Conservation (phyloP, 768 basidiomycete species). For the Pulveroboletus frians region DNA sequence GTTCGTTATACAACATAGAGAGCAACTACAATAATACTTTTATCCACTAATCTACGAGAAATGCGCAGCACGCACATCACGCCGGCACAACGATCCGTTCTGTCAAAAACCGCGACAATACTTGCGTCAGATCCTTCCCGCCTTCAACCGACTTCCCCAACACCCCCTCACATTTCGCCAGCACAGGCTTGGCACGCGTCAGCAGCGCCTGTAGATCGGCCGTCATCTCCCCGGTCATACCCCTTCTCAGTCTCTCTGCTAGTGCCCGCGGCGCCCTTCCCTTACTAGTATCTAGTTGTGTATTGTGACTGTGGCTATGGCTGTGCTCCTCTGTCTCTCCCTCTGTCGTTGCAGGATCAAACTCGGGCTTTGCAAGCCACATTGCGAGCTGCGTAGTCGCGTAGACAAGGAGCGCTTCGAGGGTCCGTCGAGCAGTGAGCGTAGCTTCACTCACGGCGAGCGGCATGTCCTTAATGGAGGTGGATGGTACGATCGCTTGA, state of each 20-base stretch:
- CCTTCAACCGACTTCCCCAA: constrained; percentile 33
- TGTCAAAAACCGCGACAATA: constrained; percentile 61
- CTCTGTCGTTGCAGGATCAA: constrained; percentile 41
- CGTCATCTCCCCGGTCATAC: constrained; percentile 78
- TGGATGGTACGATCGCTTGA: constrained; percentile 42
- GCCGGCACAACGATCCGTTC: constrained; percentile 48
- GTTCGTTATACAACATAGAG: neutral
- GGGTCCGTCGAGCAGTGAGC: constrained; percentile 50
- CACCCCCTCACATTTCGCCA: constrained; percentile 53
- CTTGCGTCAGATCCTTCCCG: constrained; percentile 51
- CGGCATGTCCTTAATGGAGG: constrained; percentile 29
- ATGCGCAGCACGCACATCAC: constrained; percentile 17
- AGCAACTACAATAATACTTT: constrained; percentile 16
- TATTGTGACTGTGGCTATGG: constrained; percentile 1
- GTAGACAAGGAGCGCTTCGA: constrained; percentile 68
- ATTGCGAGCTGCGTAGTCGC: constrained; percentile 72
- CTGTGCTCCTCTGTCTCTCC: constrained; percentile 43
- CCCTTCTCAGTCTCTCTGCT: constrained; percentile 63
- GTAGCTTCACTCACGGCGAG: constrained; percentile 54
- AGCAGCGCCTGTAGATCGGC: constrained; percentile 63
- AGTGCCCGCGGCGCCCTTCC: constrained; percentile 44
- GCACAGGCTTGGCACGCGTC: constrained; percentile 57
- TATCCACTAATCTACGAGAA: neutral
- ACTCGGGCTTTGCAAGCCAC: constrained; percentile 72
- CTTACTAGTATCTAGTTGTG: constrained; percentile 26